Conservation (phyloP, 106 monocot genomes). For the Allium fistulosum region DNA sequence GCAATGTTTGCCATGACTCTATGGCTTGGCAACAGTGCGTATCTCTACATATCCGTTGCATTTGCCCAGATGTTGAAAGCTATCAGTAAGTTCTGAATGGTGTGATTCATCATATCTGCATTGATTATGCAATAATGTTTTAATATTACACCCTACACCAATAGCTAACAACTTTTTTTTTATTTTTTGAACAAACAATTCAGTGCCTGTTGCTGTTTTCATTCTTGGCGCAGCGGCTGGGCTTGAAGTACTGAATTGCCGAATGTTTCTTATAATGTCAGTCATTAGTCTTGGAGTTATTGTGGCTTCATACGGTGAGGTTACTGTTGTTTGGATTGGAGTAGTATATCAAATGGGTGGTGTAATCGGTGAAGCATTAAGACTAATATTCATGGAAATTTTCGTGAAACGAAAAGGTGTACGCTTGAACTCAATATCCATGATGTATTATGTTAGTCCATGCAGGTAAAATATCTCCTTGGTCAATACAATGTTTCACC, state of each 20-base stretch:
- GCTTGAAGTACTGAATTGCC: conserved; percentile 74
- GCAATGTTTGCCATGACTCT: conserved; percentile 99
- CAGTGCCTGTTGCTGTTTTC: conserved; percentile 99
- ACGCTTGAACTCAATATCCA: conserved; percentile 71
- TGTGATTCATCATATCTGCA: background rate
- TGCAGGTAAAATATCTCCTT: conserved; percentile 57
- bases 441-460: conserved; percentile 99
- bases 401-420: conserved; percentile 92
- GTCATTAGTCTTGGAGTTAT: conserved; percentile 86
- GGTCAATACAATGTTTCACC: background rate
- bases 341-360: conserved; percentile 99
- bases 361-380: conserved; percentile 86
- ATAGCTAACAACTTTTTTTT: too few relatives aligned
- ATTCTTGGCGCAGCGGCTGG: conserved; percentile 72
- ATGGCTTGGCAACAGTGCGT: conserved; percentile 97
- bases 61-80: conserved; percentile 99
- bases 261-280: conserved; percentile 83
- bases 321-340: conserved; percentile 86
- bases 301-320: conserved; percentile 91
- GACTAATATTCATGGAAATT: conserved; percentile 91
- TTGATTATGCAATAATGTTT: background rate
- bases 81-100: conserved; percentile 48
- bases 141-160: too few relatives aligned
- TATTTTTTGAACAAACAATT: conserved; percentile 2
- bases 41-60: conserved; percentile 96